Evolutionary conservation across 495 filamentous ascomycete genomes (phyloP), one percentile per base, ranked within the genome.

Genomic region (Podospora sp.): DNA sequence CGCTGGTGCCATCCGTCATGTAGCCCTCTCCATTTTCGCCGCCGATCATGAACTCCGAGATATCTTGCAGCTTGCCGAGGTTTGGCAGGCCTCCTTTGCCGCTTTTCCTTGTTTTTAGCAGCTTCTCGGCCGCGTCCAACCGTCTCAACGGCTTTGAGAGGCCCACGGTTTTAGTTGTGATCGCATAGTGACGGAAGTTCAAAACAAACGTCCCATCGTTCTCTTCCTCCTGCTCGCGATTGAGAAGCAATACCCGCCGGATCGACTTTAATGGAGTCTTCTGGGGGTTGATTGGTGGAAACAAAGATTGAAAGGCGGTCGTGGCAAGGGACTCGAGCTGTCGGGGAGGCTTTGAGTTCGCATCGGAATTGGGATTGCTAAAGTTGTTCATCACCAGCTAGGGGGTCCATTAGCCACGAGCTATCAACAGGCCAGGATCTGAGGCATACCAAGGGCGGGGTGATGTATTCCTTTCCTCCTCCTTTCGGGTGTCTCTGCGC

Each of bases 371-470:
- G 27, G 91, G 84, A 1, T 87, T 90, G 36, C 84, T 86, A 79
- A 99, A 97, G 75, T 97, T 97, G 80, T 99, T 99, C 95, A 99
- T 97, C 63, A 99, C 96, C 20, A 99, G 85, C 87, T 90, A 60
- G 69, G 29, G 36, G 63, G 26, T 62, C 11, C 46, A 71, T 74
- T 72, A 73, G 62, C 57, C 0, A 21, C 2, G 6, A 29, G 22
- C 16, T 20, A 18, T 27, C 5, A 24, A 46, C 35, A 20, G 5
- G 12, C 12, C 6, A 21, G 16, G 33, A 9, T 24, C 12, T n/a
- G 2, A 63, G 35, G 65, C 78, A 62, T 85, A 90, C 87, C 75
- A 98, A 80, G 59, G 94, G 94, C 1, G 94, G 86, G 26, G 87
- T 91, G 57, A 88, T 82, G 74, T 91, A 95, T 71, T 97, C 92